Conservation (phyloP, 2,329 filamentous ascomycete genomes). For the Aureobasidium sp. region DNA sequence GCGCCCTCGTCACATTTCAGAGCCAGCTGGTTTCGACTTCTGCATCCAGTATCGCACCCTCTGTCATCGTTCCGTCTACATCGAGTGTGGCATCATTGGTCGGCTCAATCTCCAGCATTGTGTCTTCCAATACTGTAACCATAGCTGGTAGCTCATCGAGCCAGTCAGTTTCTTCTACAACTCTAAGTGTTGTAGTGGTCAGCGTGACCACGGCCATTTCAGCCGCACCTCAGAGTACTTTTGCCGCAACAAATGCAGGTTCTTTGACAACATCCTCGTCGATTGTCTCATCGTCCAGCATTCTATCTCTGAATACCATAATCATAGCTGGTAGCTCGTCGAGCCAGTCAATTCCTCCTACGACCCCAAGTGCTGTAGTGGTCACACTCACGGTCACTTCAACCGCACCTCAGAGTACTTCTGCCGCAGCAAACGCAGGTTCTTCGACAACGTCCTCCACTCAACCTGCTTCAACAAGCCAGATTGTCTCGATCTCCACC, state of each 20-base stretch:
- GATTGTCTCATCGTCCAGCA: not conserved
- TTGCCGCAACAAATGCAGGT: not conserved
- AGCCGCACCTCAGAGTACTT: not conserved
- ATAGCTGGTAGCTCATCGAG: not conserved
- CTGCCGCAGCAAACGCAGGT: not conserved
- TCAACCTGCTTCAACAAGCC: not conserved
- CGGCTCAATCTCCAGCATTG: not conserved
- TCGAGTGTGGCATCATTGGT: not conserved
- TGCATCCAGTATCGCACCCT: not conserved
- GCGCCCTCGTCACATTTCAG: not conserved
- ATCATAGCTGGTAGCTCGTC: not conserved
- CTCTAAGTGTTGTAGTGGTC: not conserved
- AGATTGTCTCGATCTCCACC: not conserved
- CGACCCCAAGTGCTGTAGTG: not conserved
- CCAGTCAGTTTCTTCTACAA: not conserved
- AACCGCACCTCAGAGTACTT: not conserved
- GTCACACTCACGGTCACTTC: not conserved
- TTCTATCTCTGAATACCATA: not conserved
- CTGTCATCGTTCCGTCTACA: not conserved
- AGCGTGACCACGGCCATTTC: not conserved
- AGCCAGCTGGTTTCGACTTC: not conserved
- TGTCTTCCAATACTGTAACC: not conserved
- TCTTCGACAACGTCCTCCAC: not conserved
- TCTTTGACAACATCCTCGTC: not conserved
- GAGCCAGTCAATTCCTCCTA: not conserved